Conservation (phyloP, 352 stramenopile species). For the Blastocystis sp. region DNA sequence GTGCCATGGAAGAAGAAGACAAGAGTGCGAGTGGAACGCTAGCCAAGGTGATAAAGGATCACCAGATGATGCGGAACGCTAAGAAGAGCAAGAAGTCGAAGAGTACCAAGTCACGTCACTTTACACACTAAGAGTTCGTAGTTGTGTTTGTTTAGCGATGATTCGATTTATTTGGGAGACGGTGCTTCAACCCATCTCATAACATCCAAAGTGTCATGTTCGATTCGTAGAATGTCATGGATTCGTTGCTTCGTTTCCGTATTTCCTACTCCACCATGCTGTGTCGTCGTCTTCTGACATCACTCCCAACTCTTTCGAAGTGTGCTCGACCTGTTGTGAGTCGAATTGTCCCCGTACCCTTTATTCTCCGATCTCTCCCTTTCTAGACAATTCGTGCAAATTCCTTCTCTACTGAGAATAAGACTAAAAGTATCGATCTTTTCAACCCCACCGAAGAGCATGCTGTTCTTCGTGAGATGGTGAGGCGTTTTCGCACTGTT, state of each 20-base stretch:
- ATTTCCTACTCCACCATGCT: no score
- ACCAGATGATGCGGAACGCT: conserved; percentile 45
- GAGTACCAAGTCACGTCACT: neutral
- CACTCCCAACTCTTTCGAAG: neutral
- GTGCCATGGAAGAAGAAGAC: conserved; percentile 62
- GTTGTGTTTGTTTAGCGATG: neutral
- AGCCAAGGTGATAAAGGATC: conserved; percentile 16
- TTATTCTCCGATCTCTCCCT: neutral
- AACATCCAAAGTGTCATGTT: no score
- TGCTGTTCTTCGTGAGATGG: conserved; percentile 78
- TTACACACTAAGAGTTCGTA: neutral
- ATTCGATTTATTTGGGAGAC: no score
- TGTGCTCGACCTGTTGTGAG: neutral
- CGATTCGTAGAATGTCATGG: no score
- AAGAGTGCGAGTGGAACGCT: neutral
- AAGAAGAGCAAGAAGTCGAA: conserved; percentile 1
- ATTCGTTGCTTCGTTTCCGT: no score
- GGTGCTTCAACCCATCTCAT: no score
- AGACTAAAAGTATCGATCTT: conserved; percentile 50
- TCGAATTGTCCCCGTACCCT: neutral
- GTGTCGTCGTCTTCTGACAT: neutral
- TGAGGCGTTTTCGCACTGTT: conserved; percentile 61
- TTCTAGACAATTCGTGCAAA: neutral
- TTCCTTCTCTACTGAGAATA: neutral
- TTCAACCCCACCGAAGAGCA: conserved; percentile 79